phyloP scores from a whole-genome alignment of 306 rosid genomes.

The Pyrus bretschneideri region DNA sequence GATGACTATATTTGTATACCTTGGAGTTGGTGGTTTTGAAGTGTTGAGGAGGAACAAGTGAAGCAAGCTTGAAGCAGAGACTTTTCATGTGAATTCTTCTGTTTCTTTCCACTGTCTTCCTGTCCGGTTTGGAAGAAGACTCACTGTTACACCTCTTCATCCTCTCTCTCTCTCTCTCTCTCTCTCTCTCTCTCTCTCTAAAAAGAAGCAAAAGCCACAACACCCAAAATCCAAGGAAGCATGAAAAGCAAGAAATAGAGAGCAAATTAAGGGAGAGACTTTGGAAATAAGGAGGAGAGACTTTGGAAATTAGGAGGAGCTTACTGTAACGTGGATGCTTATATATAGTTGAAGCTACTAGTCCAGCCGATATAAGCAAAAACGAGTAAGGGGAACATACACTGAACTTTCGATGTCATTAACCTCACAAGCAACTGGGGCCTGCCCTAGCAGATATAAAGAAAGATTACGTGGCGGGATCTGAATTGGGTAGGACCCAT shows the following conservation, averaged over 20 bases:
- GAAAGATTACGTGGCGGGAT: background rate
- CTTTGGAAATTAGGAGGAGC: background rate
- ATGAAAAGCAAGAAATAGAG: background rate
- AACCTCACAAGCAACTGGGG: background rate
- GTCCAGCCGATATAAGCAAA: background rate
- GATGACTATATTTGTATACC: conserved; percentile 17
- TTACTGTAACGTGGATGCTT: background rate
- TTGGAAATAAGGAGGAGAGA: background rate
- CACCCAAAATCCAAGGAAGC: background rate
- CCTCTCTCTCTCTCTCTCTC: background rate
- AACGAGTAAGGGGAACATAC: background rate
- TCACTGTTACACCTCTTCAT: conserved; percentile 21
- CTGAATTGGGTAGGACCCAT: background rate
- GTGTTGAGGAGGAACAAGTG: conserved; percentile 48
- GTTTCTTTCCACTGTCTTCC: conserved; percentile 61
- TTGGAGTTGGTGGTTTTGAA: conserved; percentile 25
- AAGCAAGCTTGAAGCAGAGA: conserved; percentile 54
- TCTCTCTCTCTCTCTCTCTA: background rate
- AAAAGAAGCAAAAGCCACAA: background rate
- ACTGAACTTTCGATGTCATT: background rate
- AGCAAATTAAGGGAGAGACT: background rate
- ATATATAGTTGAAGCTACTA: background rate
- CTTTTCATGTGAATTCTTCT: conserved; percentile 68
- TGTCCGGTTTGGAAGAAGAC: conserved; percentile 39
- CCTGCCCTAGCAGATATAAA: too few relatives aligned